Evolutionary conservation across 352 stramenopile genomes (phyloP).

Genomic region (Pythium sp.): DNA sequence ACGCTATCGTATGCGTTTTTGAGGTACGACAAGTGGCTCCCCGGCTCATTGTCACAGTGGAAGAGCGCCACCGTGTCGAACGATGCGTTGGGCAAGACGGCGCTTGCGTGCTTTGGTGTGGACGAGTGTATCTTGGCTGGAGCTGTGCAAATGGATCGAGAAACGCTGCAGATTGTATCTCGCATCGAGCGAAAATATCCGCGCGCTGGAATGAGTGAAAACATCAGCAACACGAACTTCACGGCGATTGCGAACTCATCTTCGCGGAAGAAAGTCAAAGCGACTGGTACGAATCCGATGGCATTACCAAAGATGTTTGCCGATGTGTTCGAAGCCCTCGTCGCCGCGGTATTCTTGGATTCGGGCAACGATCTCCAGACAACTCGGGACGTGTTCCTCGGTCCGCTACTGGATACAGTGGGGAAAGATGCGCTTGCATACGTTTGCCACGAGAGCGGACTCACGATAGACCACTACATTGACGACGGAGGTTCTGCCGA

Average conservation of each 20-base stretch:
- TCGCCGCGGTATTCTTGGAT: constrained; percentile 85
- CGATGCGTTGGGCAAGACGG: constrained; percentile 81
- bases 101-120: constrained; percentile 71
- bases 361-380: constrained; percentile 63
- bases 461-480: constrained; percentile 29
- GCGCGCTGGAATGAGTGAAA: neutral
- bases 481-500: constrained; percentile 17
- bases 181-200: constrained; percentile 53
- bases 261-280: constrained; percentile 18
- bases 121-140: constrained; percentile 78
- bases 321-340: constrained; percentile 86
- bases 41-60: constrained; percentile 75
- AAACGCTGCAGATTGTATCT: constrained; percentile 52
- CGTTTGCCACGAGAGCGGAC: constrained; percentile 70
- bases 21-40: constrained; percentile 69
- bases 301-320: constrained; percentile 83
- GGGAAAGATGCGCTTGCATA: constrained; percentile 68
- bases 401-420: constrained; percentile 67
- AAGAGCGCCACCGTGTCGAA: constrained; percentile 87
- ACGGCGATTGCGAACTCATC: constrained; percentile 1
- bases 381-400: constrained; percentile 83
- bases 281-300: constrained; percentile 32
- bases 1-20: constrained; percentile 83
- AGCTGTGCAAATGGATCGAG: constrained; percentile 59
- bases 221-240: neutral